Evolutionary conservation across 768 basidiomycete species (phyloP), one percentile per base, ranked within the genome.

Genomic region (Amanita inopinata): DNA sequence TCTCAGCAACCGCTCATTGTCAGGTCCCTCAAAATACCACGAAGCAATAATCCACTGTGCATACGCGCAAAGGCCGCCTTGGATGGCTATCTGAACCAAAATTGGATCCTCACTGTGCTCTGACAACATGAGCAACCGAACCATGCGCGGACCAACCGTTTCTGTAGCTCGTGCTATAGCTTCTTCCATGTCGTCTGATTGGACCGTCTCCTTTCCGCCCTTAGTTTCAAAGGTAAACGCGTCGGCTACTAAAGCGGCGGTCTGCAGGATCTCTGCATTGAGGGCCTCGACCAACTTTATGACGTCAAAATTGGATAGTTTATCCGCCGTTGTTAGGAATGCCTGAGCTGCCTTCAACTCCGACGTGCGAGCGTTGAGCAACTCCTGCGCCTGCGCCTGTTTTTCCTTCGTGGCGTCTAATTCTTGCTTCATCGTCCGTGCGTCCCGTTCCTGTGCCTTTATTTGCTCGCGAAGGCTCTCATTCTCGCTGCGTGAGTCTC

Each of bases 211-310:
- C 10, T 45, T 37, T 3, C 46, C 38, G 28, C 45, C 50, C 53
- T 56, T 57, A 46, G 54, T 45, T 40, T 53, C 57, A 10, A 58
- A 55, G 6, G 52, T 53, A 50, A 71, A 57, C 1, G 60, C 51
- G 40, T 77, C 73, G 3, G 74, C 64, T 59, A 76, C 66, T 43
- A 57, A 61, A 1, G 73, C 70, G 1, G 73, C 67, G 9, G 62
- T 63, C 48, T 78, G 75, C 23, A 70, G 61, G 18, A 78, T 70
- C 38, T 73, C 69, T 3, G 63, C 55, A 47, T 78, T 78, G 25
- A 79, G 54, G 9, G 56, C 53, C 38, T 68, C 59, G n/a, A 77
- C 56, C 53, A 71, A 61, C 6, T 49, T 54, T 32, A 67, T 66
- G 23, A 76, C 65, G 28, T 79, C 73, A 4, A 63, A 63, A 9